Base-by-base conservation (phyloP, 2,329 filamentous ascomycete genomes). In the Fusarium sp. region DNA sequence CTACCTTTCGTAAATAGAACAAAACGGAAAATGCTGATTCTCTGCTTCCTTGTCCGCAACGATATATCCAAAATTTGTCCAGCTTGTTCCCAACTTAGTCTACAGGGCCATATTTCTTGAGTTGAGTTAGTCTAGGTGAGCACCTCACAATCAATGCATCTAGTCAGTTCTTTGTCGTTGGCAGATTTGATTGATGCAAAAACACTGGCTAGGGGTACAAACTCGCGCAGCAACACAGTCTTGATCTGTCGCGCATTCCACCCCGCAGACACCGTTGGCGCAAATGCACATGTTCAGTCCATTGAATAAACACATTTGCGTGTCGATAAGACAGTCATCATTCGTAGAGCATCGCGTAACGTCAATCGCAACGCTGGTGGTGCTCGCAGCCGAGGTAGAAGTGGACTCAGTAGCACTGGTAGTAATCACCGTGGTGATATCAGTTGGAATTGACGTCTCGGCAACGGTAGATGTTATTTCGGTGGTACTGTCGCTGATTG, bases 271-370 rank as follows among this genome's bases (percentile, higher is more conserved):
- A 24, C 18, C 33, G 16, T 47, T 3, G 7, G 26, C 1, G 18
- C 57, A 59, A 8, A 15, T 3, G 10, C 52, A 59, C 3, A 33
- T 3, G 6, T 57, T 57, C 26, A 41, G 4, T 31, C 38, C 2
- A n/a, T n/a, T n/a, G n/a, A n/a, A n/a, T n/a, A 57, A 8, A 12
- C 56, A 59, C 12, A 59, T 6, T 3, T 10, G 18, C 3, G 20
- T 3, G 8, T 46, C 26, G 16, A 8, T 8, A 10, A 4, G 1
- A 15, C 56, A 59, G 21, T 33, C 15, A 9, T 16, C 6, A 13
- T 11, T 3, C 2, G 10, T 10, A 10, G 10, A n/a, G 11, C 56
- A 58, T 2, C 10, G 0, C 7, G 24, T 31, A 4, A 0, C 6
- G 1, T 15, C 9, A 3, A 8, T 8, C 4, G 9, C n/a, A 13